Evolutionary conservation across 805 yeast genomes (phyloP).

Genomic region (Yarrowia hollandica): DNA sequence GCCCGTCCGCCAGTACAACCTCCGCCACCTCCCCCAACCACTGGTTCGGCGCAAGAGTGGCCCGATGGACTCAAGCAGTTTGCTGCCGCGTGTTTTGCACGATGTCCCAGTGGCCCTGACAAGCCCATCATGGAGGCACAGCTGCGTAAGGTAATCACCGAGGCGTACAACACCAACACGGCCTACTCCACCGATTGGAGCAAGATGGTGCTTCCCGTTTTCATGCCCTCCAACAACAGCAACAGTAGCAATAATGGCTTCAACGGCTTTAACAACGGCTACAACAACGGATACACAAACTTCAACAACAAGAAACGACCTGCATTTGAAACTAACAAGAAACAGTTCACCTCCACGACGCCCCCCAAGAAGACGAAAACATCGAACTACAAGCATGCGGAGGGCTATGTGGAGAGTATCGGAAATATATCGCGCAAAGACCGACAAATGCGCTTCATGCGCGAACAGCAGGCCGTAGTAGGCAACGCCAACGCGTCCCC

Average conservation of each 20-base stretch:
- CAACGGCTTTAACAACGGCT: not conserved
- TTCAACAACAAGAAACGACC: not conserved
- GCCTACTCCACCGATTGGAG: slow-evolving; percentile 58
- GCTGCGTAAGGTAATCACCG: slow-evolving; percentile 50
- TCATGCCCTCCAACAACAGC: not conserved
- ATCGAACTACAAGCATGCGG: not conserved
- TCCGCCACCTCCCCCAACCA: slow-evolving; percentile 28
- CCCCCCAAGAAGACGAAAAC: slow-evolving; percentile 15
- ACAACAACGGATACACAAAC: not conserved
- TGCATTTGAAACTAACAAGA: slow-evolving; percentile 28
- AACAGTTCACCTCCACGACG: slow-evolving; percentile 16
- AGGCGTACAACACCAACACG: slow-evolving; percentile 49
- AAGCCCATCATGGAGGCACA: slow-evolving; percentile 50
- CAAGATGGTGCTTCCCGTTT: slow-evolving; percentile 51
- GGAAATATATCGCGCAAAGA: slow-evolving; percentile 22
- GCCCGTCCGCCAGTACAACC: slow-evolving; percentile 11
- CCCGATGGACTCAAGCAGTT: slow-evolving; percentile 56
- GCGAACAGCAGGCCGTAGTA: slow-evolving; percentile 15
- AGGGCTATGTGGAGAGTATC: slow-evolving; percentile 14
- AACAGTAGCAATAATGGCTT: not conserved
- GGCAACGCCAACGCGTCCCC: slow-evolving; percentile 15
- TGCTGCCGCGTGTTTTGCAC: slow-evolving; percentile 50
- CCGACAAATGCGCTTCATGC: slow-evolving; percentile 10
- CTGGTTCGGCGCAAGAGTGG: slow-evolving; percentile 44
- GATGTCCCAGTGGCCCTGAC: slow-evolving; percentile 38